Percentiles rank a stretch among this genome's conserved stretches.
Conservation (phyloP, 768 basidiomycete genomes). For the Macrolepiota albuminosa region DNA sequence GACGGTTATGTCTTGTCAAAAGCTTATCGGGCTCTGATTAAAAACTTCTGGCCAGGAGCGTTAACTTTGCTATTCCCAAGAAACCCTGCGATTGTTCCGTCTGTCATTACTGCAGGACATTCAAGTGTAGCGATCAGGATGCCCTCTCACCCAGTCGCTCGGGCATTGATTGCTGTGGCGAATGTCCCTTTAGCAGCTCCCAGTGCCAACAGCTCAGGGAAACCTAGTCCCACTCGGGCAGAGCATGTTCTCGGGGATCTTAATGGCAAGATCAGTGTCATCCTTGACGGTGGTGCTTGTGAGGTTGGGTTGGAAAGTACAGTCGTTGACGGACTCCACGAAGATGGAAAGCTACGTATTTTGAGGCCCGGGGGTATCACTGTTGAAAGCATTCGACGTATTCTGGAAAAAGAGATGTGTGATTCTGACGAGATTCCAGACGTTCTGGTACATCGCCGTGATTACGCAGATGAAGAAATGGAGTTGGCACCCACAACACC, state of each 20-base stretch:
- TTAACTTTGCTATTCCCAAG: constrained; percentile 89
- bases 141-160: constrained; percentile 90
- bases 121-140: constrained; percentile 86
- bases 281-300: constrained; percentile 92
- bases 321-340: constrained; percentile 82
- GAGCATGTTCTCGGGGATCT: constrained; percentile 82
- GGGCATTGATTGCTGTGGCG: constrained; percentile 76
- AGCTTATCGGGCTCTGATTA: constrained; percentile 71
- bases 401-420: constrained; percentile 38
- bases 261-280: constrained; percentile 63
- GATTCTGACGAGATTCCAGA: constrained; percentile 34
- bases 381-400: constrained; percentile 76
- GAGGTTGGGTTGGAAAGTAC: constrained; percentile 93
- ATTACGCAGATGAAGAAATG: constrained; percentile 65
- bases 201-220: constrained; percentile 90
- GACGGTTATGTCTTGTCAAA: constrained; percentile 51
- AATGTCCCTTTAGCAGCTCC: constrained; percentile 87
- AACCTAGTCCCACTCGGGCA: constrained; percentile 89
- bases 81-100: constrained; percentile 54
- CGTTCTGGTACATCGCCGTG: constrained; percentile 76
- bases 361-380: constrained; percentile 91
- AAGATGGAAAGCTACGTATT: constrained; percentile 73
- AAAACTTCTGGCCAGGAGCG: constrained; percentile 92
- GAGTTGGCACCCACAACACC: constrained; percentile 89
- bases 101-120: constrained; percentile 76